Evolutionary conservation across 495 filamentous ascomycete species (phyloP), one percentile per base, ranked within the genome.

Genomic region (Penicillium samsonianum): DNA sequence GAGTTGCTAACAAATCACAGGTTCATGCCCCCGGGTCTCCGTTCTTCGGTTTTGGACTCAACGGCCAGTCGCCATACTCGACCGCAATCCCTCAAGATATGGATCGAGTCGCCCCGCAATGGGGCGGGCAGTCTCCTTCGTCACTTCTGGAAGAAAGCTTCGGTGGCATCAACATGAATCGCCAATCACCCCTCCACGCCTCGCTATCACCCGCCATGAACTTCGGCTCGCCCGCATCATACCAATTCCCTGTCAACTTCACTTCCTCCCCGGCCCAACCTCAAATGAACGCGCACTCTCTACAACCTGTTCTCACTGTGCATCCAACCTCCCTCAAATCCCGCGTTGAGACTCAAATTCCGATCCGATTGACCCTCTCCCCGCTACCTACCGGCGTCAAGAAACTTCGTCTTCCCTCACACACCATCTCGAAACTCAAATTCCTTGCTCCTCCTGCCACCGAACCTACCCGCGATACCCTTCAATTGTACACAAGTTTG

Each of bases 311-410:
- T 40, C 69, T 85, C 35, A 81, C 72, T 9, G 78, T 91, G 46
- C 83, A 87, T 58, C 84, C 85, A 2, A 87, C 85, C 3, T 84
- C 87, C 10, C 67, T 82, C 53, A 98, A 97, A 72, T 96, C 92
- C 17, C 84, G 93, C 9, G 93, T 98, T 17, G 93, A 98, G 75
- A 98, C 93, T 0, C 93, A 98, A 67, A 96, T 96, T 56, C 84
- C 86, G 3, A 87, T 96, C 58, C 84, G 82, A 60, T 76, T 97
- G 59, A 88, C 86, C 4, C 73, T 97, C 7, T 83, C 80, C 50
- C 84, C 87, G 11, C 73, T 92, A 46, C 92, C 92, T 2, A 64
- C 72, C 3, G 88, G 89, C 19, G 83, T 92, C 31, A 89, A 84
- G 52, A 90, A 84, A 58, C 67, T 98, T 37, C 91, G 96, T 70